Evolutionary conservation across 345 rosid genomes (phyloP).

Genomic region (Arabidopsis arenosa): DNA sequence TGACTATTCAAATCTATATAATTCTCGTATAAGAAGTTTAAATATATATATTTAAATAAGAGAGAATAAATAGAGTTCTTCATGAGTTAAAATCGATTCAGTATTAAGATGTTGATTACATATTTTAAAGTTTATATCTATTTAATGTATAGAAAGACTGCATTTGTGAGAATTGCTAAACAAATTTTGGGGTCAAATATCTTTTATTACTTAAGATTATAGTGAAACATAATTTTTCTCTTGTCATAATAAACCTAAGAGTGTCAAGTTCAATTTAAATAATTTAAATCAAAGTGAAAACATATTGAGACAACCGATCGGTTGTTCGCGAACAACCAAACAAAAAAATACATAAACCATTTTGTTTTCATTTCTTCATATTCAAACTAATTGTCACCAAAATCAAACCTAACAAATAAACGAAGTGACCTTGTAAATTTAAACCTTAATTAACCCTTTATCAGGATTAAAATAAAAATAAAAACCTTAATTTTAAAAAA

Average conservation of each 20-base stretch:
- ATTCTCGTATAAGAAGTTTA: neutral
- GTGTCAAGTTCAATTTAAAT: neutral
- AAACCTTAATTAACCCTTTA: neutral
- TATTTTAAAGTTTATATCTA: neutral
- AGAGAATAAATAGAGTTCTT: neutral
- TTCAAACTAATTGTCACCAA: neutral
- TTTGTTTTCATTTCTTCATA: neutral
- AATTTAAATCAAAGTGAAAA: neutral
- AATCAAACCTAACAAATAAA: neutral
- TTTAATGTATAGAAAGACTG: neutral
- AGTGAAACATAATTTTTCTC: too few species aligned
- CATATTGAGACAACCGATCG: neutral
- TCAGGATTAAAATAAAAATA: too few species aligned
- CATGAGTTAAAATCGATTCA: neutral
- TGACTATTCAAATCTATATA: constrained; percentile 19
- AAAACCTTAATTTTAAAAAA: too few species aligned
- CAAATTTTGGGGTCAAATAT: too few species aligned
- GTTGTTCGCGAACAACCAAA: neutral
- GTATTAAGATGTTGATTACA: neutral
- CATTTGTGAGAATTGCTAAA: neutral
- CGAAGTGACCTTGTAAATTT: neutral
- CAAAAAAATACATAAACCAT: neutral
- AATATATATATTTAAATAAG: neutral
- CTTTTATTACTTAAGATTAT: too few species aligned
- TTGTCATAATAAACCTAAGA: neutral